These are phyloP conservation scores for Aspergillus bombycis DNA, from an alignment of 2,329 filamentous ascomycete species.

Conservation along the genomic window DNA sequence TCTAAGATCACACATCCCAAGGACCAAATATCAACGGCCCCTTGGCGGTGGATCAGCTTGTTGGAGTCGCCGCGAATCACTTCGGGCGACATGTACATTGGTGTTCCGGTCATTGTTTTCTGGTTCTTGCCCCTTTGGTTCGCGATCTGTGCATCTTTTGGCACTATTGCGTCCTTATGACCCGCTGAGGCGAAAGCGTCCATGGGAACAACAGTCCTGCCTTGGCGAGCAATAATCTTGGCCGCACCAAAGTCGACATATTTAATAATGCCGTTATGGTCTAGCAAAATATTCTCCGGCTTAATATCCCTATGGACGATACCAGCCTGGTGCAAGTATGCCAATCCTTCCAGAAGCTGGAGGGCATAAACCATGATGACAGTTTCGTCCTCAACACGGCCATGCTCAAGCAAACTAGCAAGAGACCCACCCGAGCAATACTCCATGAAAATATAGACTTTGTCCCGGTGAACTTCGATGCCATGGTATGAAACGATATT, in stretches of 20 bases:
- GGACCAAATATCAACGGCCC: constrained; percentile 93
- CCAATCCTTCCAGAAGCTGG: constrained; percentile 90
- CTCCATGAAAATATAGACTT: constrained; percentile 99
- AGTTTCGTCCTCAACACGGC: constrained; percentile 95
- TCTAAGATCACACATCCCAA: constrained; percentile 95
- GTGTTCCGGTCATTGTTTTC: constrained; percentile 94
- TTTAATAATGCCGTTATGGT: constrained; percentile 98
- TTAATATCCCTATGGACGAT: constrained; percentile 98
- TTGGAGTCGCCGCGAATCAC: constrained; percentile 88
- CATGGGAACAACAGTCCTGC: constrained; percentile 76
- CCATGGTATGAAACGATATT: constrained; percentile 98
- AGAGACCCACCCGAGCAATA: constrained; percentile 96
- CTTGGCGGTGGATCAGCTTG: constrained; percentile 73
- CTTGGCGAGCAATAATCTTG: constrained; percentile 93
- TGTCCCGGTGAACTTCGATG: constrained; percentile 96
- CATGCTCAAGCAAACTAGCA: constrained; percentile 86
- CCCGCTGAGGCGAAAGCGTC: constrained; percentile 57
- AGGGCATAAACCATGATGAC: constrained; percentile 96
- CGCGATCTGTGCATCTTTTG: constrained; percentile 34
- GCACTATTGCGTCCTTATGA: constrained; percentile 33
- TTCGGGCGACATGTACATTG: constrained; percentile 99
- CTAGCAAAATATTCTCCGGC: constrained; percentile 93
- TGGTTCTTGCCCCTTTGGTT: constrained; percentile 59
- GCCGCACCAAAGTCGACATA: constrained; percentile 98
- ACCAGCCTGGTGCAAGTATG: constrained; percentile 86